Evolutionary conservation across 2,329 filamentous ascomycete species (phyloP), one percentile per base, ranked within the genome.

Genomic region (Penicillium sp.): DNA sequence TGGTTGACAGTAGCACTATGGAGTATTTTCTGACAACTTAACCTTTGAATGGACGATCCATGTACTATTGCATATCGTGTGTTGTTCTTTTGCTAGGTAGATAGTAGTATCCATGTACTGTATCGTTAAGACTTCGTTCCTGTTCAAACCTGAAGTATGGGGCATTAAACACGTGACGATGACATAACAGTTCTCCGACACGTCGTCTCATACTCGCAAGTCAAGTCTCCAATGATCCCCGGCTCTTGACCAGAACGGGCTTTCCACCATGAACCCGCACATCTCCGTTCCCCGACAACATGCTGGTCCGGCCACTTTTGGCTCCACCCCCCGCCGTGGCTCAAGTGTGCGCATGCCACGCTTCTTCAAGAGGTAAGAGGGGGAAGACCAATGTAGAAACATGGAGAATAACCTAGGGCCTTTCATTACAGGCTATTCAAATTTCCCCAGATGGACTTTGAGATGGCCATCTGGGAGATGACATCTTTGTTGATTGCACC

Each of bases 401-500:
- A 29, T 33, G 18, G 20, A 37, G 46, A 25, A 18, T 22, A 18
- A n/a, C 18, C n/a, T n/a, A n/a, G 6, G 29, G 15, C 20, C 37
- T 11, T 18, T 33, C 41, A 14, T 26, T 3, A n/a, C 49, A 81
- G 80, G 55, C 75, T 88, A 48, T 87, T 88, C 80, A 89, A 89
- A 71, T 88, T 88, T 67, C 85, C 85, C 11, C 85, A 87, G 64
- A 88, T 89, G 86, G 86, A 89, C 76, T 89, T 89, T 69, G 86
- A 89, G 69, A 87, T 87, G 79, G 86, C 86, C 20, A 82, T 87
- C 63, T 89, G 86, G 86, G 86, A 89, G 71, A 88, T 89, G 82
- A 86, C 84, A 58, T 84, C 82, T 65, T 76, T 89, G 51, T 78
- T 89, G 60, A 84, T 88, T 68, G 83, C 85, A 29, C 86, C 86